Evolutionary conservation across 352 stramenopile genomes (phyloP), one percentile per base, ranked within the genome.

Genomic region (Phytophthora citrophthora): DNA sequence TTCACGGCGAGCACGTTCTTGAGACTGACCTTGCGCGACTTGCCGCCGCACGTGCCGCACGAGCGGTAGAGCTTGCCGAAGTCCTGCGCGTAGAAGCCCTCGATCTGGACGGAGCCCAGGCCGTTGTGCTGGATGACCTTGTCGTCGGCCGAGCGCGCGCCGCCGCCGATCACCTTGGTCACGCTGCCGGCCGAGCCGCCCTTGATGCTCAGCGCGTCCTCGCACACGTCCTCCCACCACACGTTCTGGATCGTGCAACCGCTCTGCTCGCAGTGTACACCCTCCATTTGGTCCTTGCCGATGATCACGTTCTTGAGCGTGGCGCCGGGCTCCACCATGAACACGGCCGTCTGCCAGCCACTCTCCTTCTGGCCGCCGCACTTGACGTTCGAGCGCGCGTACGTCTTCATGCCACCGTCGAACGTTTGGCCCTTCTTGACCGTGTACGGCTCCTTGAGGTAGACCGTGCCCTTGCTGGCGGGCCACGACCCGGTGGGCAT

Each of bases 371-470:
- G 54, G 24, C 44, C 62, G 1, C 63, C 32, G 54, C 76, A 86
- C 51, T 43, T 63, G 36, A 80, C 57, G 58, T 82, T 53, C 34
- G 67, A 77, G 27, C 70, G 76, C 36, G 80, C 61, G 68, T 83
- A 89, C 40, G 73, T 89, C 65, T 83, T 74, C 64, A 77, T 79
- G 24, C 68, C 62, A 24, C 76, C 76, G 41, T 83, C 76, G 38
- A 76, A 83, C 38, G 49, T 53, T 10, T 52, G 41, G 16, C 68
- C 74, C 13, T 63, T 65, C 27, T 72, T 67, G 29, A 81, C 68
- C 44, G 63, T 63, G 55, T 56, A 64, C 7, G 73, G 61, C 46
- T 54, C 65, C 16, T 23, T 32, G 40, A 57, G 56, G 40, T 54
- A 49, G 24, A 68, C 54, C 4, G 15, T 61, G 27, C 67, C 67